Evolutionary conservation across 176 grass and related monocot species (phyloP), one percentile per base, ranked within the genome.

Genomic region (Hyparrhenia diplandra): DNA sequence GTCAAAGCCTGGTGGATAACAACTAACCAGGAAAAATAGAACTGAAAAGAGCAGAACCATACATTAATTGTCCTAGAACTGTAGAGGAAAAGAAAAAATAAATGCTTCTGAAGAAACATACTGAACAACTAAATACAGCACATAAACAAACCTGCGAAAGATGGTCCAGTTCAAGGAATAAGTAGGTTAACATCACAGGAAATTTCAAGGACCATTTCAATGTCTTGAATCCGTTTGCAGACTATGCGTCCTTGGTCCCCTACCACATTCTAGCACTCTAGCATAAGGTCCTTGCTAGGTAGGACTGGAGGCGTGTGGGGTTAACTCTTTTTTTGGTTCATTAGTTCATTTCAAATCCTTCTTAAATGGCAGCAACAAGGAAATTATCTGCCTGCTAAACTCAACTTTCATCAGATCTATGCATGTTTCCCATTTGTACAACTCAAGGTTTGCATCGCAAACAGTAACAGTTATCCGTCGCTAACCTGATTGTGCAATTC

Each of bases 391-490:
- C 18, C 8, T 16, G 20, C 27, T 46, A 49, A 86, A 59, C 71
- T 27, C 31, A 8, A 52, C 23, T 66, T 65, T 71, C 6, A 81
- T 28, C 71, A 77, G 64, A 85, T 76, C 43, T 85, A 85, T 35
- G 3, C 27, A 0, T 23, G 9, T 54, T 74, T n/a, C 4, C 37
- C 30, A 21, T 52, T 35, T 55, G 35, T 40, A 62, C 12, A 52
- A 29, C 5, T 12, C 47, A 24, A 47, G 36, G 52, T 32, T 76
- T 67, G 13, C 4, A 28, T 35, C 64, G 17, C 41, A 43, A 70
- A 66, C 13, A 73, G n/a, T 62, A 70, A 66, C 13, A 73, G 17
- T 69, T 63, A 0, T 62, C 34, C 29, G 12, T 16, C 11, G 0
- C 10, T n/a, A 20, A 67, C 18, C 13, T 41, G 28, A 61, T 58